Conservation (phyloP, 1,284 basidiomycete species). For the Ustilago tritici region DNA sequence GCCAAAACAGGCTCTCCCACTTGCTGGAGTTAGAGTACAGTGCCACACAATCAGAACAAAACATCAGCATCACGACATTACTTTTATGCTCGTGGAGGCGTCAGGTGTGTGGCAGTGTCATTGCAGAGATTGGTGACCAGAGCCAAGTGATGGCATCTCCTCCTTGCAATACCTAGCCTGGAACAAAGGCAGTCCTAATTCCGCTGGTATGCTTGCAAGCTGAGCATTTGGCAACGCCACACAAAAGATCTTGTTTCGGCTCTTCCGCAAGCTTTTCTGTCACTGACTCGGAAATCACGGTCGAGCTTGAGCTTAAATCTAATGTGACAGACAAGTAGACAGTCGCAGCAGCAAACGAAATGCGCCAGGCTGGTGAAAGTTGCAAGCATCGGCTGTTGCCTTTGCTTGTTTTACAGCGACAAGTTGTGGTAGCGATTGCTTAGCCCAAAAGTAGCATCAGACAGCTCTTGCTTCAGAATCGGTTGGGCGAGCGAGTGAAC, state of each 20-base stretch:
- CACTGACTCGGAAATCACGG: background rate
- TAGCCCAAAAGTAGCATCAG: background rate
- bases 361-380: background rate
- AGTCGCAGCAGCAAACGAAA: background rate
- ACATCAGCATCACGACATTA: background rate
- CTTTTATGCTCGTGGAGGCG: too few relatives aligned
- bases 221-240: background rate
- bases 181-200: background rate
- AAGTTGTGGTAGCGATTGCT: background rate
- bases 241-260: background rate
- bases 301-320: conserved; percentile 4
- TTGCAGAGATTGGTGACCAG: background rate
- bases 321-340: background rate
- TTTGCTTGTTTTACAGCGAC: background rate
- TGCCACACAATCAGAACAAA: background rate
- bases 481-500: background rate
- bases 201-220: background rate
- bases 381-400: background rate
- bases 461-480: too few relatives aligned
- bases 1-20: background rate
- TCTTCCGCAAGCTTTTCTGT: background rate
- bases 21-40: background rate
- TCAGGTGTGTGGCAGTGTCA: background rate
- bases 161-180: background rate
- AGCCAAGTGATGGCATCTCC: background rate